These are phyloP conservation scores for Triticum monococcum DNA, from an alignment of 176 grass and related monocot species.

Conservation along the genomic window DNA sequence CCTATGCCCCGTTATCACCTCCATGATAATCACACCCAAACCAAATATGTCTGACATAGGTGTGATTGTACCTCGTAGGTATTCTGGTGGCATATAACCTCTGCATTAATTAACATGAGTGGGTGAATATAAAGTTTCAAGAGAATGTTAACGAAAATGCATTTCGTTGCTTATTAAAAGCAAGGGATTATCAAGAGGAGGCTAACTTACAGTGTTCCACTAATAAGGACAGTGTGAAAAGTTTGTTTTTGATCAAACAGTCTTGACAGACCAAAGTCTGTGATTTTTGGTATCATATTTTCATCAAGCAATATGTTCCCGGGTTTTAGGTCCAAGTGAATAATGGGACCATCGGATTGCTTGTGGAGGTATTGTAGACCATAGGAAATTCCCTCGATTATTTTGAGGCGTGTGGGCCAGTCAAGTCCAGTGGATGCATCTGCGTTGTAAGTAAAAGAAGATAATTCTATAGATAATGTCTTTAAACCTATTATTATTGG, in stretches of 20 bases:
- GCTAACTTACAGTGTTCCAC: background rate
- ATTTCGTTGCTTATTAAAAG: background rate
- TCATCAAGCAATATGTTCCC: background rate
- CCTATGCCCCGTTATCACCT: background rate
- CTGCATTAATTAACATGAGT: no score
- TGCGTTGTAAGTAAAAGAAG: background rate
- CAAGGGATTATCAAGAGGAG: background rate
- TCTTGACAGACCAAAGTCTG: background rate
- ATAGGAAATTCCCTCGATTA: background rate
- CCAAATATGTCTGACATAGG: background rate
- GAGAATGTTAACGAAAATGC: rapidly evolving
- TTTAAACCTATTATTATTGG: background rate
- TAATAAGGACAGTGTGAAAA: background rate
- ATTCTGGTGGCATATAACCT: background rate
- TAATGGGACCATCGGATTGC: background rate
- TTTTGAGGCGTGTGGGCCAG: background rate
- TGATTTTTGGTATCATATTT: background rate
- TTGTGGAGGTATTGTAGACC: background rate
- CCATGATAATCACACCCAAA: background rate
- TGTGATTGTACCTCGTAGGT: background rate
- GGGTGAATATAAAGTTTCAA: no score
- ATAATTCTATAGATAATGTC: background rate
- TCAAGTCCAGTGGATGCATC: background rate
- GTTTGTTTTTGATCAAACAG: background rate
- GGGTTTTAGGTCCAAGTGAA: background rate